A percentile compares a stretch with the other conserved stretches of the same genome.
These are phyloP conservation scores for Albatrellus sp. DNA, from an alignment of 1,284 basidiomycete genomes.

Conservation along the genomic window DNA sequence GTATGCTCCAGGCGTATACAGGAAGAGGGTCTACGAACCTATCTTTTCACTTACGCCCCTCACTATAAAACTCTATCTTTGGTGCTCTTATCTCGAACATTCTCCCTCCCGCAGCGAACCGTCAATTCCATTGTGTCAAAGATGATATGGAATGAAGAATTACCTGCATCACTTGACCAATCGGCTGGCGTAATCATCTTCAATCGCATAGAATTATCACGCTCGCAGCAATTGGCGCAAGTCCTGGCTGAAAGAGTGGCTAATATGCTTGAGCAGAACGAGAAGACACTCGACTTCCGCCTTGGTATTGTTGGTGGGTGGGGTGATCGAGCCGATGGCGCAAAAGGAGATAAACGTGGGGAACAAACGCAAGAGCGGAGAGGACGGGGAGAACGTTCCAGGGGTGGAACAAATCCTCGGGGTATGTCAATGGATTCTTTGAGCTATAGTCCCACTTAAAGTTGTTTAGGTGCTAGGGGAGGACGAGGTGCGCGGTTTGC, in stretches of 20 bases:
- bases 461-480: conserved; percentile 34
- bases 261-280: conserved; percentile 88
- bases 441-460: background rate
- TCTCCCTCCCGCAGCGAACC: conserved; percentile 67
- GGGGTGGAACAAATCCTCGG: conserved; percentile 32
- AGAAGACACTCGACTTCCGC: conserved; percentile 87
- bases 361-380: conserved; percentile 66
- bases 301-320: conserved; percentile 60
- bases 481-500: conserved; percentile 66
- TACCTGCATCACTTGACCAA: conserved; percentile 89
- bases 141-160: conserved; percentile 99
- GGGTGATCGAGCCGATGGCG: conserved; percentile 56
- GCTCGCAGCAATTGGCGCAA: conserved; percentile 83
- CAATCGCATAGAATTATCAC: conserved; percentile 80
- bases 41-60: conserved; percentile 96
- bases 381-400: conserved; percentile 52
- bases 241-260: conserved; percentile 83
- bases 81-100: conserved; percentile 76
- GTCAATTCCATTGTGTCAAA: conserved; percentile 92
- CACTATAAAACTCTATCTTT: conserved; percentile 91
- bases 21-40: conserved; percentile 94
- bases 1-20: conserved; percentile 70
- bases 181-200: conserved; percentile 80
- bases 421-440: conserved; percentile 26
- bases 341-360: conserved; percentile 67